Base-by-base conservation (phyloP, 495 filamentous ascomycete genomes). In the Trypethelium eluteriae region DNA sequence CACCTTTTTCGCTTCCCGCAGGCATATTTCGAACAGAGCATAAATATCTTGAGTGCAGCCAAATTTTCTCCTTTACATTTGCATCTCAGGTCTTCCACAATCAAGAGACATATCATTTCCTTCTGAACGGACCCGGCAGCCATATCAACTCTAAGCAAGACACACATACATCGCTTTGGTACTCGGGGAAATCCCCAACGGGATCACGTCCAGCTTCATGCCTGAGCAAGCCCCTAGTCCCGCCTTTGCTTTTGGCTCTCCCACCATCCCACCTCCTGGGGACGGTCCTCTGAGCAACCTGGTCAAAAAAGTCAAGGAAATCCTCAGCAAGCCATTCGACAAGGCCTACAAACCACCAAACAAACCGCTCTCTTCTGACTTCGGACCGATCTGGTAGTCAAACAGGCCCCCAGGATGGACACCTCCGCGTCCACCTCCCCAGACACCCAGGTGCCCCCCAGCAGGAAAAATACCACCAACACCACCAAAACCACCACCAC, bases 291-390 rank as follows among this genome's bases (percentile, higher is more conserved):
- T 59, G 53, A 36, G 6, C 14, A 34, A 36, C 3, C 11, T 59
- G 2, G n/a, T 59, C 32, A 36, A 36, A 18, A 59, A 36, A 32
- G 53, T 59, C 11, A 25, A 25, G 25, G 25, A 25, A 25, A 25
- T 25, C 25, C 25, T 25, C 25, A 25, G 25, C 25, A 25, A 25
- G 25, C 25, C 25, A 25, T 25, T 25, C 25, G 25, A 25, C 11
- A 36, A 36, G 32, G 18, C 5, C 18, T 59, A 35, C 53, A 59
- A 59, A 36, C 5, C 11, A 59, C 53, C 53, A 32, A 32, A 4
- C 7, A 34, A 59, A 34, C 53, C 11, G 5, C 53, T 59, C 10
- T 36, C 53, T 59, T 59, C 53, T n/a, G 53, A 59, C 36, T 59
- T n/a, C 18, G 25, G 25, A 18, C 53, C 53, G 5, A 7, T 9